Base-by-base conservation (phyloP, 2,329 filamentous ascomycete species). In the Achaetomium macrosporum region DNA sequence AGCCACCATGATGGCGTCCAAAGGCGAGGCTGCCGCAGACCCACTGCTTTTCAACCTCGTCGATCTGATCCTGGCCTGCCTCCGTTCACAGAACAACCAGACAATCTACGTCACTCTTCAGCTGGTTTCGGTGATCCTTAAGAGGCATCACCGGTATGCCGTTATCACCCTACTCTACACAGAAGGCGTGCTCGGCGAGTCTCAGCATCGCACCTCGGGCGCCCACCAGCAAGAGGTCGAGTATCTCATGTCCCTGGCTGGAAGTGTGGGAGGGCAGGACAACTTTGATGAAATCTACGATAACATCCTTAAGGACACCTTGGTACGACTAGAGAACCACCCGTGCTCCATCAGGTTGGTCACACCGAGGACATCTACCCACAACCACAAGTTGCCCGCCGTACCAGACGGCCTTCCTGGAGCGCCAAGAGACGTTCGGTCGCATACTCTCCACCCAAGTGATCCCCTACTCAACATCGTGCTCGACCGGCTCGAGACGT, bases 1-100 rank as follows among this genome's bases (percentile, higher is more conserved):
- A 2, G 81, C 95, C 13, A 89, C 83, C 33, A 85, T 90, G 69
- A 82, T 91, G 66, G 84, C 87, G 3, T 78, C 87, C 50, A 85
- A 87, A 57, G 82, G 86, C 3, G 88, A 93, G 51, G 76, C 81
- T 13, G 79, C 87, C 10, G 78, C 78, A 25, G 93, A 91, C 1
- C 93, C 93, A 0, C 80, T 90, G 13, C 76, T 99, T 0, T 99
- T 96, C 74, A 97, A 95, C 65, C 74, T 99, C 10, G 88, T 95
- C 20, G 93, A 99, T 70, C 78, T 99, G 12, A 85, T 96, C 30
- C 76, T 95, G 2, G 88, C 90, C 35, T 95, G 91, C 63, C 75
- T 96, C 25, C 80, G 84, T 53, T 97, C 93, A 0, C 78, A 80
- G 42, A 96, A 93, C 63, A 81, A 87, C 48, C 91, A 96, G 66